phyloP scores from a whole-genome alignment of 495 filamentous ascomycete species.

The Hyaloscypha finlandica region DNA sequence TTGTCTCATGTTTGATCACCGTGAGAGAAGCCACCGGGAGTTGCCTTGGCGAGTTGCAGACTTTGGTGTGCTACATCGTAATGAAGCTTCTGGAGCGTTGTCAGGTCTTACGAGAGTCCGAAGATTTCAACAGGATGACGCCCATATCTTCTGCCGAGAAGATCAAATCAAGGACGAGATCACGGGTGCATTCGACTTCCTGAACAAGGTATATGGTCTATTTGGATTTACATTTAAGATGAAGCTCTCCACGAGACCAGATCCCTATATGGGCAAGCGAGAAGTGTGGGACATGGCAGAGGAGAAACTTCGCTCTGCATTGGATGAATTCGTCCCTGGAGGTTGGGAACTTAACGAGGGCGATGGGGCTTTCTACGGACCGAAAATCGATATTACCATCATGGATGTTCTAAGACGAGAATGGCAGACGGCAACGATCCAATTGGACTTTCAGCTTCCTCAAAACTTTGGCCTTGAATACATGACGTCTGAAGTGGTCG shows the following conservation, averaged over 20 bases:
- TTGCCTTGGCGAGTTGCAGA: constrained; percentile 89
- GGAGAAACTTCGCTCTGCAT: constrained; percentile 68
- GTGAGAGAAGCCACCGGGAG: constrained; percentile 83
- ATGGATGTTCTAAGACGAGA: constrained; percentile 75
- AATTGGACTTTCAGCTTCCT: constrained; percentile 94
- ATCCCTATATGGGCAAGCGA: constrained; percentile 86
- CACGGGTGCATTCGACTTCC: constrained; percentile 83
- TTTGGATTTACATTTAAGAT: constrained; percentile 96
- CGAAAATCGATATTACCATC: constrained; percentile 89
- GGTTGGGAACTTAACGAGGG: constrained; percentile 91
- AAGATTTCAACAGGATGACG: constrained; percentile 93
- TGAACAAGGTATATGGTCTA: constrained; percentile 79
- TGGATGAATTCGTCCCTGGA: constrained; percentile 70
- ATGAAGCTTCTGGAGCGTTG: constrained; percentile 91
- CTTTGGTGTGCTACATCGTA: constrained; percentile 92
- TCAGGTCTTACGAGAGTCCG: constrained; percentile 89
- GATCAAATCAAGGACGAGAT: constrained; percentile 84
- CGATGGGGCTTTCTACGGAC: constrained; percentile 97
- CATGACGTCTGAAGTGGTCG: constrained; percentile 61
- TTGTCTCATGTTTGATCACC: constrained; percentile 73
- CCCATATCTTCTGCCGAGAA: constrained; percentile 86
- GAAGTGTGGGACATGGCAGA: constrained; percentile 90
- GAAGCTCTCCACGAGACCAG: constrained; percentile 91
- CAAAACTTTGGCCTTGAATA: constrained; percentile 83
- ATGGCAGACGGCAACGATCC: constrained; percentile 94